phyloP scores from a whole-genome alignment of 345 rosid genomes.

The Conringia planisiliqua region DNA sequence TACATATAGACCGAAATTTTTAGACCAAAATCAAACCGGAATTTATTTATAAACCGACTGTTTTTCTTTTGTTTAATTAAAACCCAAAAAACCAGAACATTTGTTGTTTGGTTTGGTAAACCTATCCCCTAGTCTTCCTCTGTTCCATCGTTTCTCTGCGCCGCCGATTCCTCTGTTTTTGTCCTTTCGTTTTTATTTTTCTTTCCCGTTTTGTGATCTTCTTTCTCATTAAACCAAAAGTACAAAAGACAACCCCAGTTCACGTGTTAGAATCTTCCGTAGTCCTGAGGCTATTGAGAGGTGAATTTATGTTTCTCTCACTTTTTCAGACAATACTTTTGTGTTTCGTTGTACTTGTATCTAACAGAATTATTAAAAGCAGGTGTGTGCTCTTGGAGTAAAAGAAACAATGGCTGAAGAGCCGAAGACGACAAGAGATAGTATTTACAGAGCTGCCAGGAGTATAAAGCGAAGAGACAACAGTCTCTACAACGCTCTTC shows the following conservation, averaged over 20 bases:
- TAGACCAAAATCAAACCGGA: too few relatives aligned
- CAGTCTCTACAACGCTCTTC: constrained; percentile 71
- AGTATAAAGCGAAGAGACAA: constrained; percentile 68
- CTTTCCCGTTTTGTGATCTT: neutral
- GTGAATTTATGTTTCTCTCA: neutral
- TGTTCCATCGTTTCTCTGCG: neutral
- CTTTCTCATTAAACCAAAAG: neutral
- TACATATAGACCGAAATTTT: too few relatives aligned
- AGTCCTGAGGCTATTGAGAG: neutral
- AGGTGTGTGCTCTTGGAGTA: neutral
- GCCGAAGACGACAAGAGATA: constrained; percentile 42
- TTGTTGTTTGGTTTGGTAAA: neutral
- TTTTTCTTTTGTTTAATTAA: too few relatives aligned
- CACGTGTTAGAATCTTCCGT: neutral
- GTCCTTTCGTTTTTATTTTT: too few relatives aligned
- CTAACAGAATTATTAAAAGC: neutral
- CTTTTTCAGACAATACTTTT: neutral
- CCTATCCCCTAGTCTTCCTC: neutral
- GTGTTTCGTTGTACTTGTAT: too few relatives aligned
- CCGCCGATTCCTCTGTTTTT: neutral
- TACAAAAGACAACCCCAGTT: neutral
- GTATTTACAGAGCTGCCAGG: constrained; percentile 84
- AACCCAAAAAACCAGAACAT: too few relatives aligned
- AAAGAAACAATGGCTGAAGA: constrained; percentile 11
- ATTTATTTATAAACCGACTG: too few relatives aligned